These are phyloP conservation scores for Planoprotostelium fungivorum DNA, from an alignment of 78 protist genomes.

Conservation along the genomic window DNA sequence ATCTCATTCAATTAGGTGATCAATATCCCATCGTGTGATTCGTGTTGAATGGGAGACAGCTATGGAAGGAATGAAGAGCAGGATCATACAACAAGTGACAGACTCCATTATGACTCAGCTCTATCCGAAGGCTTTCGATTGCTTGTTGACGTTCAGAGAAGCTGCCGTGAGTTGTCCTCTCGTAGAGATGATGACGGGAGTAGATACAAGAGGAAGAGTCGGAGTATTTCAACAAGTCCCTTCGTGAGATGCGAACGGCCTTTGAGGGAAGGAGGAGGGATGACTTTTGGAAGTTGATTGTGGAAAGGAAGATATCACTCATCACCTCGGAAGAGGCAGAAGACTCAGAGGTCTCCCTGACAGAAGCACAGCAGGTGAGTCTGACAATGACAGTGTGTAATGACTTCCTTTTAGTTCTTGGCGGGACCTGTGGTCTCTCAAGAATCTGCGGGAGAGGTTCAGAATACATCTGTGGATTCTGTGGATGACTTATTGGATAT, in stretches of 20 bases:
- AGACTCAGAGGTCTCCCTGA: slow-evolving; percentile 3
- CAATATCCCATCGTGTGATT: background rate
- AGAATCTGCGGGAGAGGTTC: slow-evolving; percentile 8
- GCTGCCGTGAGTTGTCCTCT: too few relatives aligned
- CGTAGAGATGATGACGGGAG: too few relatives aligned
- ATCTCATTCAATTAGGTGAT: slow-evolving; percentile 20
- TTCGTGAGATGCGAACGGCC: slow-evolving; percentile 26
- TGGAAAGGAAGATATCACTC: background rate
- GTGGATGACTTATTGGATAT: slow-evolving; percentile 63
- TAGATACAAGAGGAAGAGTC: slow-evolving; percentile 65
- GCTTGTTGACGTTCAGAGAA: slow-evolving; percentile 36
- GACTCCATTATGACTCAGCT: slow-evolving; percentile 48
- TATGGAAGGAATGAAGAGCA: slow-evolving; percentile 29
- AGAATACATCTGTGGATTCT: slow-evolving; percentile 21
- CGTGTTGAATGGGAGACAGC: slow-evolving; percentile 23
- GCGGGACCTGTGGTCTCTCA: slow-evolving; percentile 1
- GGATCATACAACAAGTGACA: slow-evolving; percentile 47
- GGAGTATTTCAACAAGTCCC: slow-evolving; percentile 25
- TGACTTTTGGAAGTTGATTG: slow-evolving; percentile 57
- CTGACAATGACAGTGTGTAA: background rate
- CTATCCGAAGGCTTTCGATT: slow-evolving; percentile 65
- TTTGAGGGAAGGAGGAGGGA: slow-evolving; percentile 53
- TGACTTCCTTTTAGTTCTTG: slow-evolving; percentile 14
- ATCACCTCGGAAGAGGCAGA: slow-evolving; percentile 37
- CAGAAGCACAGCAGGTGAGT: slow-evolving; percentile 14